Base-by-base conservation (phyloP, 208 protist genomes). In the Phytomonas sp. region DNA sequence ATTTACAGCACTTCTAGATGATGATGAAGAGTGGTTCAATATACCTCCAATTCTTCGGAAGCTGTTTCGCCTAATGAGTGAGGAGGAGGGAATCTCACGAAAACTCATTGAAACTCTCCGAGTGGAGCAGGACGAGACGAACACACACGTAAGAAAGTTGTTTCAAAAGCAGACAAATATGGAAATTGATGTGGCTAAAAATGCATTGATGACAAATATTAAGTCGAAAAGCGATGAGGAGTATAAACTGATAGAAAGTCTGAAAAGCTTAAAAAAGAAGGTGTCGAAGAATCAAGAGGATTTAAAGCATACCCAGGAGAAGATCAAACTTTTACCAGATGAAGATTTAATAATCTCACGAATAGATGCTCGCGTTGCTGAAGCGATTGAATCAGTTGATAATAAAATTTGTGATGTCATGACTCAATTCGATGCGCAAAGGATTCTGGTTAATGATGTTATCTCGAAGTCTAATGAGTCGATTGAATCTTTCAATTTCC, bases 21-120 rank as follows among this genome's bases (percentile, higher is more conserved):
- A 86, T 71, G 79, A 79, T n/a, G 82, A 88, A 33, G 85, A 90
- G 66, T 94, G 88, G 88, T 72, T 85, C 0, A 92, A 91, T 64
- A 90, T 94, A 62, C 88, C 88, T 28, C 59, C 75, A 9, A 81
- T 94, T 7, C 67, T 94, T 9, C 83, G 84, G 0, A 65, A 70
- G 46, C 74, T 87, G 29, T 73, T 94, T 66, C 72, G 71, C 28
- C 63, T 78, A 37, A 66, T 94, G 33, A 83, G 82, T 56, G 81
- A 89, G 26, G 85, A 94, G 46, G 33, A 71, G 1, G 60, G 82
- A 6, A 60, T 64, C 26, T 81, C 73, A 15, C 71, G 74, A 17
- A 67, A 67, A n/a, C 34, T 78, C 8, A 60, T 81, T 30, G 68
- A 84, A 31, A 64, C 67, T 4, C 32, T 91, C 60, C 76, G 73